A percentile compares a stretch with the other conserved stretches of the same genome.
phyloP scores from a whole-genome alignment of 2,329 filamentous ascomycete genomes.

The Aspergillus unguis region DNA sequence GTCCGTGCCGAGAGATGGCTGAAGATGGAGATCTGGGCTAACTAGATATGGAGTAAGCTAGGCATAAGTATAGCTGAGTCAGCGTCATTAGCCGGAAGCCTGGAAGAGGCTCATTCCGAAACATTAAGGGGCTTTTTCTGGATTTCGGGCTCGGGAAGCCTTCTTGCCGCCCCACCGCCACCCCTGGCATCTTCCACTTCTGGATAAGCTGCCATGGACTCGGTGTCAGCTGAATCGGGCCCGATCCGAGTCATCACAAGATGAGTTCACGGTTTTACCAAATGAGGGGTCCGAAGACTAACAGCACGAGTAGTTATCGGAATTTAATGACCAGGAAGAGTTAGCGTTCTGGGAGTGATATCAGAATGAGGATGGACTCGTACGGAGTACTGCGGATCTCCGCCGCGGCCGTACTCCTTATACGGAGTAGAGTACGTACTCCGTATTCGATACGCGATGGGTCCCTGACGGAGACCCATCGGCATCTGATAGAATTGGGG shows the following conservation, averaged over 20 bases:
- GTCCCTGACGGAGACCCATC: neutral
- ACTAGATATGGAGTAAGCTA: neutral
- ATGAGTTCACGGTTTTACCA: too few relatives aligned
- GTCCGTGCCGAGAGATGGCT: conserved; percentile 9
- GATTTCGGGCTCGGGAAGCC: conserved; percentile 16
- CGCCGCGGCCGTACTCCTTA: too few relatives aligned
- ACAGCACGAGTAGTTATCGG: too few relatives aligned
- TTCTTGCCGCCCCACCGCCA: conserved; percentile 18
- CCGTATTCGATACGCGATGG: neutral
- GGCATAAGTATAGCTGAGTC: conserved; percentile 3
- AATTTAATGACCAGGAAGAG: too few relatives aligned
- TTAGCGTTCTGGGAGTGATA: too few relatives aligned
- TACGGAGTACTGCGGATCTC: too few relatives aligned
- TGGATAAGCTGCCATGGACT: too few relatives aligned
- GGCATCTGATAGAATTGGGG: neutral
- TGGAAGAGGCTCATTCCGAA: conserved; percentile 12
- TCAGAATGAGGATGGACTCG: too few relatives aligned
- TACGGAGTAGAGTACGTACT: neutral
- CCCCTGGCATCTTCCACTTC: neutral
- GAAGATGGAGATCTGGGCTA: neutral
- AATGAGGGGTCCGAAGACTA: too few relatives aligned
- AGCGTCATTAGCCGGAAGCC: neutral
- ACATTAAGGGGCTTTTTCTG: conserved; percentile 9
- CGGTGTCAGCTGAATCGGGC: too few relatives aligned
- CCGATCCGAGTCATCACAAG: too few relatives aligned